Conservation (phyloP, 164 flowering plant species). For the Stephania yunnanensis region DNA sequence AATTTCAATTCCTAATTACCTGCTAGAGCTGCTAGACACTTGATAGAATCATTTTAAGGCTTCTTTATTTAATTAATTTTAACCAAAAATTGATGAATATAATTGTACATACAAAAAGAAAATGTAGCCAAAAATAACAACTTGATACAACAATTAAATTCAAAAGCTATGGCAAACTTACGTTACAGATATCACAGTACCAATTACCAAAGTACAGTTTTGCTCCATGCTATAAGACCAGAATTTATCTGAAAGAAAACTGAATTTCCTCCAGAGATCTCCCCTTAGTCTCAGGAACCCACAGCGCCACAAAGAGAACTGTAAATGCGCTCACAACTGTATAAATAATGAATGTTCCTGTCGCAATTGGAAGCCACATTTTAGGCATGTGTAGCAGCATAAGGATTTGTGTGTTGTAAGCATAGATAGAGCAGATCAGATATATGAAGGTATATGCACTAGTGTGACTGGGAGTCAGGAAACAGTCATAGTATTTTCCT, state of each 20-base stretch:
- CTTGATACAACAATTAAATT: neutral
- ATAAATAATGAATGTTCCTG: constrained; percentile 79
- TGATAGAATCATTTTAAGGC: neutral
- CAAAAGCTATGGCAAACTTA: neutral
- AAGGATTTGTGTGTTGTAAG: neutral
- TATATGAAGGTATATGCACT: neutral
- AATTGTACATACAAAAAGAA: neutral
- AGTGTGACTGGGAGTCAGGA: neutral
- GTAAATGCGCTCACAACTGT: constrained; percentile 52
- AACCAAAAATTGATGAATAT: neutral
- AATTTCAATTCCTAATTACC: neutral
- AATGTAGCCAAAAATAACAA: neutral
- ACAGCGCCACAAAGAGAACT: constrained; percentile 48
- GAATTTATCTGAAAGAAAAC: constrained; percentile 49
- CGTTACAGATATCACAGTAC: neutral
- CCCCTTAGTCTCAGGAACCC: constrained; percentile 85
- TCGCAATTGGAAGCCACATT: neutral
- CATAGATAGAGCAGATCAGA: too few relatives aligned
- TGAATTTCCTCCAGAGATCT: constrained; percentile 80
- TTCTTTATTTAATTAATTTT: neutral
- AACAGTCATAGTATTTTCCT: neutral
- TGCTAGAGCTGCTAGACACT: neutral
- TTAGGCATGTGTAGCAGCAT: constrained; percentile 3
- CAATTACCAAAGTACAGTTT: neutral
- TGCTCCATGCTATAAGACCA: neutral